Percentiles rank a stretch among this genome's conserved stretches.
Evolutionary conservation across 1,284 basidiomycete genomes (phyloP).

Genomic region (Xerocomus cyaneibrunnescens): DNA sequence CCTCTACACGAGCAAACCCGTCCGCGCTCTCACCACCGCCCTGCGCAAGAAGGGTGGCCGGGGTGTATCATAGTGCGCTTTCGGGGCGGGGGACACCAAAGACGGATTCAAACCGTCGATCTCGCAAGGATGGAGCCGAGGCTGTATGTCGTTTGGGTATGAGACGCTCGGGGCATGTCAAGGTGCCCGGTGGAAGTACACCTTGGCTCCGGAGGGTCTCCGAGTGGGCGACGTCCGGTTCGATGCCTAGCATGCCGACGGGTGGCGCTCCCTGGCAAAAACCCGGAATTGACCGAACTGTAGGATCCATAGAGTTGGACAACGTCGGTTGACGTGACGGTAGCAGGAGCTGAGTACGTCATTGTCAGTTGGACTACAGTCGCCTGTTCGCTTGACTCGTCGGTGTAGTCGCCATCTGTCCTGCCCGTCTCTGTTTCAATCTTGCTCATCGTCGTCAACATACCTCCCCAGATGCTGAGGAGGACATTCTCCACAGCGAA

Average conservation of each 20-base stretch:
- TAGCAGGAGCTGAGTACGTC: too few species aligned
- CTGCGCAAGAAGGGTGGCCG: constrained; percentile 87
- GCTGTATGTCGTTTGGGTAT: constrained; percentile 93
- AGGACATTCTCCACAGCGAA: constrained; percentile 48
- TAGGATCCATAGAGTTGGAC: too few species aligned
- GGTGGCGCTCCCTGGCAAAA: too few species aligned
- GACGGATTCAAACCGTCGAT: constrained; percentile 86
- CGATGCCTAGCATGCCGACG: too few species aligned
- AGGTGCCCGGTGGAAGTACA: constrained; percentile 72
- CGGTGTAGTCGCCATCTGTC: constrained; percentile 17
- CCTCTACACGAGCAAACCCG: constrained; percentile 79
- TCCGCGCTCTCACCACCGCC: constrained; percentile 82
- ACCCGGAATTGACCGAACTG: too few species aligned
- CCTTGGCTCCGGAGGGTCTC: constrained; percentile 89
- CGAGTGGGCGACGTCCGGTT: constrained; percentile 82
- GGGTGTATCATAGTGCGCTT: constrained; percentile 90
- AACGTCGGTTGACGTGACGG: too few species aligned
- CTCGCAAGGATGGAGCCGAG: constrained; percentile 79
- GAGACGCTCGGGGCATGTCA: constrained; percentile 94
- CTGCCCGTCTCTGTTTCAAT: neutral
- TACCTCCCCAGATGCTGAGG: constrained; percentile 37
- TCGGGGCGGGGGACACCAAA: constrained; percentile 89
- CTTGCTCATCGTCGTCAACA: constrained; percentile 12
- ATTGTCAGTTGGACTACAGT: too few species aligned
- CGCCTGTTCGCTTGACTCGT: constrained; percentile 35